Base-by-base conservation (phyloP, 345 rosid species). In the Corchorus capsularis region DNA sequence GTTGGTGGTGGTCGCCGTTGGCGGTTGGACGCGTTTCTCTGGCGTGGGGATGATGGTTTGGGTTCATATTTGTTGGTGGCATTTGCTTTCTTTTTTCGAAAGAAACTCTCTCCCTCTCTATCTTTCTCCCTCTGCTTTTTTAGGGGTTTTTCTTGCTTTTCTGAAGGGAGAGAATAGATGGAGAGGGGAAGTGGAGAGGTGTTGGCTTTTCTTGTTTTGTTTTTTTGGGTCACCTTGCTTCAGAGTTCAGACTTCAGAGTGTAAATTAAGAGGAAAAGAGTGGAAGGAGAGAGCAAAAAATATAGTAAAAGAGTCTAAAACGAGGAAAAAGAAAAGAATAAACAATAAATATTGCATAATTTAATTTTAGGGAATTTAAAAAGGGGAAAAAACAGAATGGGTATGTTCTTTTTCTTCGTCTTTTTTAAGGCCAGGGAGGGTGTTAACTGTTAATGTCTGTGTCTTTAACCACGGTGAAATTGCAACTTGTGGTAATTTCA, bases 1-100 rank as follows among this genome's bases (percentile, higher is more conserved):
- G 65, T 11, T 49, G 65, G 43, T 65, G 60, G 46, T 34, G 71
- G 43, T 70, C 66, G 19, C 53, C 46, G 62, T 69, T 77, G 35
- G 73, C 46, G 14, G 72, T 72, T 5, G 76, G 49, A 34, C 43
- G 72, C 12, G 19, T 15, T 66, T 73, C 37, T 68, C 61, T 73
- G 46, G 45, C 27, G 8, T 64, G 32, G 32, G 49, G 14, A 9
- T 17, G 66, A 17, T 14, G 73, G 2, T 73, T 34, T 52, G 15
- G 60, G 22, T 52, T 43, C 50, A n/a, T 50, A 6, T 32, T 10
- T 35, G 45, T 19, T 7, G 77, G 45, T 37, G 43, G 72, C 80
- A 78, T 79, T 67, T 59, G 50, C 41, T 32, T 16, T 8, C 7
- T 55, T 47, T 13, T 72, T 19, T 19, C 10, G 54, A 69, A 69